phyloP scores from a whole-genome alignment of 805 yeast genomes.

The Ogataea parapolymorpha region DNA sequence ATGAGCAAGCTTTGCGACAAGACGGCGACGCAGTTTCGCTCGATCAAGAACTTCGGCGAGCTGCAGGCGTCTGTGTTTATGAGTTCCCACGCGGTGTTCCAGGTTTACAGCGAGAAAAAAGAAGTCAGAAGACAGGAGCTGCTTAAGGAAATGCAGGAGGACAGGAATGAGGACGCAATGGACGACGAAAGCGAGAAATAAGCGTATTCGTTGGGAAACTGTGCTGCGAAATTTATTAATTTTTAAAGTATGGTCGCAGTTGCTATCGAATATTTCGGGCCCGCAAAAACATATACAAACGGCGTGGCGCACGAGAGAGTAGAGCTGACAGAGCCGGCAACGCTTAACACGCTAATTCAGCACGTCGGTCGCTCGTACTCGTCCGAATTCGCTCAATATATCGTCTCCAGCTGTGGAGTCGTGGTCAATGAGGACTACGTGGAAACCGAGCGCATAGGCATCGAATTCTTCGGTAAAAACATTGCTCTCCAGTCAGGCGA shows the following conservation, averaged over 20 bases:
- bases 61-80: conserved; percentile 30
- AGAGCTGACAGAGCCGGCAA: not conserved
- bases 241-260: conserved; percentile 12
- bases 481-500: conserved; percentile 15
- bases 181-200: conserved; percentile 3
- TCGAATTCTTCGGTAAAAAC: conserved; percentile 7
- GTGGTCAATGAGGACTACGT: conserved; percentile 29
- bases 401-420: conserved; percentile 26
- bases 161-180: conserved; percentile 3
- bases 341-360: conserved; percentile 8
- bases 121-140: conserved; percentile 19
- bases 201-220: not conserved
- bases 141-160: conserved; percentile 12
- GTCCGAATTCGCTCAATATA: conserved; percentile 19
- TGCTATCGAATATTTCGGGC: conserved; percentile 31
- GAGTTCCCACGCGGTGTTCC: conserved; percentile 31
- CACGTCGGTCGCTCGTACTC: conserved; percentile 13
- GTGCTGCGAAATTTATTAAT: not conserved
- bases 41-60: conserved; percentile 26
- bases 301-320: conserved; percentile 15
- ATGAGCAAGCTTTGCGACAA: conserved; percentile 20
- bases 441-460: conserved; percentile 14
- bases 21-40: conserved; percentile 26
- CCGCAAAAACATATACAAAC: conserved; percentile 28
- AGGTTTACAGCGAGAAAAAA: conserved; percentile 26